Evolutionary conservation across 129 eudicot species (phyloP), one percentile per base, ranked within the genome.

Genomic region (Tagetes patula): DNA sequence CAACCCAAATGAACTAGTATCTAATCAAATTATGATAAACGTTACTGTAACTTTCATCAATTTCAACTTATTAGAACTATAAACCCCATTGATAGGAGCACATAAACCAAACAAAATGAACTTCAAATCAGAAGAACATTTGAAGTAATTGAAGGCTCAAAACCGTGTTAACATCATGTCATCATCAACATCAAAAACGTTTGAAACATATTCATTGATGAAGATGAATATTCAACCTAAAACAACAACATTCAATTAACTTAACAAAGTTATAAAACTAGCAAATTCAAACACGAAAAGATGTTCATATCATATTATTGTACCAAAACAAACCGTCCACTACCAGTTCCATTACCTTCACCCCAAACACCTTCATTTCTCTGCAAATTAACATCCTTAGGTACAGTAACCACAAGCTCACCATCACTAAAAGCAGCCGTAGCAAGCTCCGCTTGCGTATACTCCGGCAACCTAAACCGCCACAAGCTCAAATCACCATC

Each of bases 331-430:
- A 83, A 82, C 67, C 62, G 72, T n/a, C 75, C 70, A 92, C 87
- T 91, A 84, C 87, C 83, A 67, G 69, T 68, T 33, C 76, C 85
- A 42, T 77, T 69, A 71, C 85, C 75, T 53, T 94, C 2, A 9
- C 86, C 78, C 84, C 88, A 83, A 39, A 67, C 80, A 13, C 54
- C 77, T 42, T 14, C 72, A 63, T 71, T 73, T 31, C 77, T 82
- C 54, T 41, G 88, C 75, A 65, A 72, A 13, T 79, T 68, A 59
- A 75, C 85, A 4, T 78, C 87, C 75, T 94, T 94, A 20, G 99
- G 99, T 56, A 94, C 99, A 8, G 84, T 82, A 49, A 94, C 96
- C 42, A 94, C 94, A 67, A 94, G 82, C 77, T 94, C 97, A 7
- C 99, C 99, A 53, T 81, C 99, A 3, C 65, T 56, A 66, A 81